Base-by-base conservation (phyloP, 169 alveolate genomes). In the Besnoitia besnoiti region DNA sequence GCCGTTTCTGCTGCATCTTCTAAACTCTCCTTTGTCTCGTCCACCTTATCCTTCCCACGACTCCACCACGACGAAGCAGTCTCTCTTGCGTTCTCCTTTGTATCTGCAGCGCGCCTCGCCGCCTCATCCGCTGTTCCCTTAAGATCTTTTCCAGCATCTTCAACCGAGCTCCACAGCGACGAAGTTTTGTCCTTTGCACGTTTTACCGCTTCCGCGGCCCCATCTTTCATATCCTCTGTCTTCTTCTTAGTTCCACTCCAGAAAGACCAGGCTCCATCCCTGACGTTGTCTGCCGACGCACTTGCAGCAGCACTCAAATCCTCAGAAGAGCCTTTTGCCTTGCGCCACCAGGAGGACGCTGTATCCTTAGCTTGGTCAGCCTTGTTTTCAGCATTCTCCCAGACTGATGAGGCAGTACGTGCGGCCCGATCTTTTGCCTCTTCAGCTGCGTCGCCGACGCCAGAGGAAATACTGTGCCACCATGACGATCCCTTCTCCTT, bases 401-500 rank as follows among this genome's bases (percentile, higher is more conserved):
- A 10, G 24, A 5, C 5, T 14, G 55, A 8, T 14, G 55, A 49
- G 55, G 55, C 55, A 14, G 55, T 49, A 49, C 14, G 24, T 33
- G 79, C 33, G 35, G 79, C n/a, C n/a, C 39, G 5, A 5, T 24
- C n/a, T 24, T 62, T 62, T 7, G 79, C 79, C 10, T 62, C 39
- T 62, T 62, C 79, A 30, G 79, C 79, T 24, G 79, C n/a, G 39
- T 21, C 79, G 7, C 19, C 79, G 14, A 33, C 10, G 79, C 37
- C 39, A 24, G 33, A 24, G 12, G 33, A 30, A 7, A 62, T 10
- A 62, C 19, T 24, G 10, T n/a, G 47, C 82, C 82, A 73, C 82
- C 82, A 73, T 30, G 82, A 73, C 39, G 82, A 73, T n/a, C 47
- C 82, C n/a, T 73, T 73, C 7, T 73, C 82, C 46, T 73, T 73